These are phyloP conservation scores for Trametes polyzona DNA, from an alignment of 1,284 basidiomycete species.

Conservation along the genomic window DNA sequence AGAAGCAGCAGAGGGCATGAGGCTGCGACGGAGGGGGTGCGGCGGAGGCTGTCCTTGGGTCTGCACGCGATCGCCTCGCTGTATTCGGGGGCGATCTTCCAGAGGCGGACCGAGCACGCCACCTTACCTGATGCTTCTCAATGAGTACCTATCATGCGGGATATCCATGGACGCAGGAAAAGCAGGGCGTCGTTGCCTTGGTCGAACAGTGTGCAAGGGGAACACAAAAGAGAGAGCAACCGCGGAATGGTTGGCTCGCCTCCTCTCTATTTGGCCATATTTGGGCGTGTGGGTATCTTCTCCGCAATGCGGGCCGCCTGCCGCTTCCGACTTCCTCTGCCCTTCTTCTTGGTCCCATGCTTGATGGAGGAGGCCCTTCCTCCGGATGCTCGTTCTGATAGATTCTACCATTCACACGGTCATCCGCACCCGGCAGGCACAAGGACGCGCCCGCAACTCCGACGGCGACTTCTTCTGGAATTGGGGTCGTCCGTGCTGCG, in stretches of 20 bases:
- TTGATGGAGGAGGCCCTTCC: background rate
- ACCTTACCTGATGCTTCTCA: background rate
- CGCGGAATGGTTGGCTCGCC: background rate
- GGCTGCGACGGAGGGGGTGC: background rate
- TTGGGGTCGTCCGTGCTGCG: too few relatives aligned
- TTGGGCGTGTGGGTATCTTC: slow-evolving; percentile 4
- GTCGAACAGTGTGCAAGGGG: background rate
- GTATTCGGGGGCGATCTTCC: background rate
- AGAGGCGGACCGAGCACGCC: background rate
- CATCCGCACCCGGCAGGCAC: background rate
- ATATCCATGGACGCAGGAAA: too few relatives aligned
- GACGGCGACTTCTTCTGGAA: background rate
- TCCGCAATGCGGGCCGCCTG: background rate
- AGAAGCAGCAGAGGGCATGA: slow-evolving; percentile 4
- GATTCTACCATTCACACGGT: background rate
- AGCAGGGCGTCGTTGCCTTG: background rate
- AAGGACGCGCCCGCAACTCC: background rate
- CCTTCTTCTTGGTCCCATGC: background rate
- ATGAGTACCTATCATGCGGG: background rate
- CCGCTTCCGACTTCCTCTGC: background rate
- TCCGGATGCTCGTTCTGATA: slow-evolving; percentile 1
- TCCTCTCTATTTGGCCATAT: background rate
- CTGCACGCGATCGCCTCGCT: background rate
- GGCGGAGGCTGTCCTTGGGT: background rate
- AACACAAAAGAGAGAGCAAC: background rate